A percentile compares a stretch with the other conserved stretches of the same genome.
Conservation (phyloP, 1,139 yeast species). For the Arxiozyma slooffiae region DNA sequence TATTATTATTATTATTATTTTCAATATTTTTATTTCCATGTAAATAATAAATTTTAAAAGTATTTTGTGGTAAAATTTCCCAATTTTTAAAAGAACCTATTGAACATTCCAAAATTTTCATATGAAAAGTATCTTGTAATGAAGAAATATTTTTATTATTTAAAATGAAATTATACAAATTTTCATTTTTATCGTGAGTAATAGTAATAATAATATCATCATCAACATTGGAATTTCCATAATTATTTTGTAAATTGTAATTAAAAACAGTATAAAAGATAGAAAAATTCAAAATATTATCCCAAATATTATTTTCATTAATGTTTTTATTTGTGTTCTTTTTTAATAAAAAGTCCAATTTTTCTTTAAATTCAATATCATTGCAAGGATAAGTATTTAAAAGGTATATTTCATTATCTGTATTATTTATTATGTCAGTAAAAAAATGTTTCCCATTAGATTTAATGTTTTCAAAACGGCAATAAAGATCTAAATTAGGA, state of each 20-base stretch:
- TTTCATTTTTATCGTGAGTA: too few relatives aligned
- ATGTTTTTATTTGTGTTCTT: too few relatives aligned
- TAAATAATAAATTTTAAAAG: constrained; percentile 48
- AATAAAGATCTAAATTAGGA: neutral
- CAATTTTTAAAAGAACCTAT: neutral
- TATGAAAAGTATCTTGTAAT: constrained; percentile 31
- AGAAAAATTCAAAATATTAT: neutral
- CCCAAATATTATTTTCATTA: neutral
- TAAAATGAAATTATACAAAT: neutral
- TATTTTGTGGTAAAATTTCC: neutral
- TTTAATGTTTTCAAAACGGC: neutral
- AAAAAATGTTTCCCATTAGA: neutral
- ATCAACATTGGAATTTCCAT: neutral
- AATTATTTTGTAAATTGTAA: too few relatives aligned
- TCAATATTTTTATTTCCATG: constrained; percentile 32
- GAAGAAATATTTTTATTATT: neutral
- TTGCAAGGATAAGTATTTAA: neutral
- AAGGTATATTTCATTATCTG: neutral
- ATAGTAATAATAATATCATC: too few relatives aligned
- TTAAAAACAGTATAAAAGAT: neutral
- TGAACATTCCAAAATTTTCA: neutral
- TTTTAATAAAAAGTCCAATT: too few relatives aligned
- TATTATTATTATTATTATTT: neutral
- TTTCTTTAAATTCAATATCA: neutral
- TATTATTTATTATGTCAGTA: neutral